Percentiles rank a stretch among this genome's conserved stretches.
Evolutionary conservation across 441 rosid species (phyloP).

Genomic region (Corymbia calophylla): DNA sequence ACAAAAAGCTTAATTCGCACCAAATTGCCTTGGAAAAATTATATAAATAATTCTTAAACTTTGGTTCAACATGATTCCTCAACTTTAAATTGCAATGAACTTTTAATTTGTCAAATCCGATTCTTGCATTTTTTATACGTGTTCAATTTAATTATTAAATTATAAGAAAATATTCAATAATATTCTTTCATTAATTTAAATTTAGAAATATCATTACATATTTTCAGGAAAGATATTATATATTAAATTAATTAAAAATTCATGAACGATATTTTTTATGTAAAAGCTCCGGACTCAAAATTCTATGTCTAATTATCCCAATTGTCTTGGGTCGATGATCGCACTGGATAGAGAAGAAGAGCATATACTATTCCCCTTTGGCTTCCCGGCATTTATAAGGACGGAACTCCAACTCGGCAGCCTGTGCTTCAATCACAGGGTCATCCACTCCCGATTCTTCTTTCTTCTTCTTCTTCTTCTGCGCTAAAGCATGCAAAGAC

Average conservation of each 20-base stretch:
- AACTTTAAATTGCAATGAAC: too few species aligned
- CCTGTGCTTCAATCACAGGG: neutral
- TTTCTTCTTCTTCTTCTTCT: neutral
- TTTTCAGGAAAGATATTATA: too few species aligned
- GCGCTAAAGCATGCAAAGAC: conserved; percentile 30
- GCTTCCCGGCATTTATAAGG: neutral
- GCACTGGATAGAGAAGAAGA: neutral
- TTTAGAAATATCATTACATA: too few species aligned
- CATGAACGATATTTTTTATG: too few species aligned
- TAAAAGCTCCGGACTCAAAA: too few species aligned
- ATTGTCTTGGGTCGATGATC: fast-evolving
- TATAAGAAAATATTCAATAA: too few species aligned
- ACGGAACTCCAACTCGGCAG: neutral
- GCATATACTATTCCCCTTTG: neutral
- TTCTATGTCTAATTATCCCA: neutral
- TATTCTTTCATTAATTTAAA: too few species aligned
- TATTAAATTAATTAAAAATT: too few species aligned
- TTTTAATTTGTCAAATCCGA: too few species aligned
- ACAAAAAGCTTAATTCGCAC: neutral
- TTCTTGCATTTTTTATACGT: fast-evolving
- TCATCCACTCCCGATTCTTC: neutral
- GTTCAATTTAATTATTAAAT: fast-evolving
- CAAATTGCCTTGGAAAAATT: neutral
- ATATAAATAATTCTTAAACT: fast-evolving
- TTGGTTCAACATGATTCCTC: too few species aligned